These are phyloP conservation scores for Myxozyma lipomycoides DNA, from an alignment of 805 yeast species.

Conservation along the genomic window DNA sequence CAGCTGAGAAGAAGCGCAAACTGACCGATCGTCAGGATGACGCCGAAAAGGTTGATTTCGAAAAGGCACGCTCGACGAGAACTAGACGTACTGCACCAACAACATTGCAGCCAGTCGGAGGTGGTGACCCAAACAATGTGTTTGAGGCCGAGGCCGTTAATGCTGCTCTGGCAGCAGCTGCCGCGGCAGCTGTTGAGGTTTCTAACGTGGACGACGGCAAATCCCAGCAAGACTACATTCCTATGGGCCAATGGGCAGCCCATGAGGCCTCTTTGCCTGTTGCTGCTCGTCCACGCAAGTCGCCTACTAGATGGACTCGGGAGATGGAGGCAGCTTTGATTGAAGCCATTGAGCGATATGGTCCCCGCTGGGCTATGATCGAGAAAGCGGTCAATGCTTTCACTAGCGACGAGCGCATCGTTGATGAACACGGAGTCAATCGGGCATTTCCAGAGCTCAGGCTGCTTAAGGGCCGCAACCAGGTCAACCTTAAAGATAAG, in stretches of 20 bases:
- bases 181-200: neutral
- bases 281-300: slow-evolving; percentile 4
- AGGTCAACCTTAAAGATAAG: slow-evolving; percentile 22
- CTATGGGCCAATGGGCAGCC: neutral
- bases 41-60: slow-evolving; percentile 2
- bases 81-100: neutral
- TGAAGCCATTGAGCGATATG: slow-evolving; percentile 4
- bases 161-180: neutral
- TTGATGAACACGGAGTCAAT: neutral
- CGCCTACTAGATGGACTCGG: slow-evolving; percentile 9
- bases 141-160: neutral
- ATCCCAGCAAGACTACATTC: neutral
- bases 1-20: neutral
- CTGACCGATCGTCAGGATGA: slow-evolving; percentile 4
- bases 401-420: neutral
- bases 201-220: neutral
- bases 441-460: neutral
- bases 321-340: slow-evolving; percentile 18
- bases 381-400: slow-evolving; percentile 1
- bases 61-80: neutral
- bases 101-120: neutral
- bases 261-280: neutral
- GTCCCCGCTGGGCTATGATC: slow-evolving; percentile 9
- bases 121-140: neutral
- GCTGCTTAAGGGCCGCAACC: slow-evolving; percentile 15